Evolutionary conservation across 352 stramenopile genomes (phyloP).

Genomic region (Pythium utonaiense): DNA sequence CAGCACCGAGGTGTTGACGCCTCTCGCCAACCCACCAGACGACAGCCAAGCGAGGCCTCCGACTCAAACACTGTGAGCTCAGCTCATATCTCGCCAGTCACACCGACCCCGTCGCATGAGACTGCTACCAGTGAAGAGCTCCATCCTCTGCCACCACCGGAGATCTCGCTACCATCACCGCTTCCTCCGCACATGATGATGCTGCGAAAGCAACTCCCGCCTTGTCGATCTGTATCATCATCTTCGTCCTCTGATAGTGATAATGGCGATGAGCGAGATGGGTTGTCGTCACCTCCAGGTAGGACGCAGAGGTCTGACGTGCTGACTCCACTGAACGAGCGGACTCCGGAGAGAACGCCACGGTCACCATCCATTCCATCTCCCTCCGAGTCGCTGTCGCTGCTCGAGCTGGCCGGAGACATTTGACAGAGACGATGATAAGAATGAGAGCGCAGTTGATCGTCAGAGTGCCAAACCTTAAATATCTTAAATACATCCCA

Average conservation of each 20-base stretch:
- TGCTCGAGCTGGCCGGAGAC: constrained; percentile 46
- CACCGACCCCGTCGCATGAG: constrained; percentile 10
- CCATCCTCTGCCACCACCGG: constrained; percentile 46
- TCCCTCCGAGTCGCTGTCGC: constrained; percentile 32
- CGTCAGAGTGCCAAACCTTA: not conserved
- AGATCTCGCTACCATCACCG: constrained; percentile 30
- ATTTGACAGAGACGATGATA: not conserved
- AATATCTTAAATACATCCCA: constrained; percentile 25
- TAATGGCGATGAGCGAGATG: not conserved
- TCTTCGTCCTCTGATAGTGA: constrained; percentile 24
- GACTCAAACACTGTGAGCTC: not conserved
- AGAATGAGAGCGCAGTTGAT: not conserved
- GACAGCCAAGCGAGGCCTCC: not conserved
- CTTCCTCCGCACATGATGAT: constrained; percentile 38
- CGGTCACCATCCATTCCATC: constrained; percentile 12
- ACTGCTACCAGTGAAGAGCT: constrained; percentile 29
- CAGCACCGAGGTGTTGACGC: constrained; percentile 11
- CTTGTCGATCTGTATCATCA: constrained; percentile 19
- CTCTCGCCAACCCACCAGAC: not conserved
- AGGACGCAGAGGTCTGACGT: not conserved
- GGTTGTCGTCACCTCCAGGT: not conserved
- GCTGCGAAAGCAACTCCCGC: constrained; percentile 21
- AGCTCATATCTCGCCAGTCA: not conserved
- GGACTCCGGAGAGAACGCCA: constrained; percentile 18
- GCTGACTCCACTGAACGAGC: not conserved